phyloP scores from a whole-genome alignment of 495 filamentous ascomycete species.

The Lasiosphaeris hirsuta region DNA sequence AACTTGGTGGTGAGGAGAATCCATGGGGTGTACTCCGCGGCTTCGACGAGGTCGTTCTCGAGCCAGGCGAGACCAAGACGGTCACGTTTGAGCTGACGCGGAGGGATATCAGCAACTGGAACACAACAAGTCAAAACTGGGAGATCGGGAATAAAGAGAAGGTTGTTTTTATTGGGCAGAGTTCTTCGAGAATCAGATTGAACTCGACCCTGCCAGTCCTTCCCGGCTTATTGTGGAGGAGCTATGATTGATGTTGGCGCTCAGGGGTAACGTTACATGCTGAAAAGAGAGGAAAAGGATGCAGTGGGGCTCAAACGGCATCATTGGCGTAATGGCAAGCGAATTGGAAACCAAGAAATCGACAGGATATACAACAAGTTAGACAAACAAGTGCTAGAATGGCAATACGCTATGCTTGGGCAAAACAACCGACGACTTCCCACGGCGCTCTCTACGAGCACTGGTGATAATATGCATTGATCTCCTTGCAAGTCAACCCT shows the following conservation, averaged over 20 bases:
- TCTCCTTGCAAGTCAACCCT: slow-evolving; percentile 37
- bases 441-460: slow-evolving; percentile 19
- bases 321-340: too few species aligned
- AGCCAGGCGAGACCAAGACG: slow-evolving; percentile 51
- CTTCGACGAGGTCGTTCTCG: slow-evolving; percentile 71
- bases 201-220: slow-evolving; percentile 19
- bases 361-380: too few species aligned
- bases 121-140: slow-evolving; percentile 75
- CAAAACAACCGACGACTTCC: too few species aligned
- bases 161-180: slow-evolving; percentile 37
- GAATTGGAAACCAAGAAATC: too few species aligned
- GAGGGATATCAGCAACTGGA: slow-evolving; percentile 78
- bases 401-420: too few species aligned
- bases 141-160: slow-evolving; percentile 40
- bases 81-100: slow-evolving; percentile 70
- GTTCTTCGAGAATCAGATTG: slow-evolving; percentile 22
- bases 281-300: too few species aligned
- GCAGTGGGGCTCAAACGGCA: too few species aligned
- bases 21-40: slow-evolving; percentile 70
- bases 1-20: slow-evolving; percentile 59
- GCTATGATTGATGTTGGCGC: not conserved
- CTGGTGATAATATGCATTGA: slow-evolving; percentile 48
- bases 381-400: too few species aligned
- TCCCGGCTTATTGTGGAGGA: not conserved
- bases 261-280: too few species aligned